phyloP scores from a whole-genome alignment of 352 stramenopile species.

The Globisporangium alternatum region DNA sequence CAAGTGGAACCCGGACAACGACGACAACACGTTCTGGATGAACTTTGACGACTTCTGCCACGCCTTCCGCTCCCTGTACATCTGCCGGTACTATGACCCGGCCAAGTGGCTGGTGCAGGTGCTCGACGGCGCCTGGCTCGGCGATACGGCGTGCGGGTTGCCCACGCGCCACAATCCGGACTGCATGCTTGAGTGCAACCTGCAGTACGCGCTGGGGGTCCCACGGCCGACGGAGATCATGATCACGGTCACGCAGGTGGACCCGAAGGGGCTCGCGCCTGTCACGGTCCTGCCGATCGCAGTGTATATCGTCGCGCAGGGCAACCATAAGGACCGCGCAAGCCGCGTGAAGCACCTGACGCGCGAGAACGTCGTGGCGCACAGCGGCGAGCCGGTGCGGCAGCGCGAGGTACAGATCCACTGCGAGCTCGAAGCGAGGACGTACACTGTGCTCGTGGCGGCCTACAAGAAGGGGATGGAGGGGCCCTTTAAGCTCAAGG shows the following conservation, averaged over 20 bases:
- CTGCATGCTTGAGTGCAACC: slow-evolving; percentile 85
- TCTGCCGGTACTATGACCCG: slow-evolving; percentile 92
- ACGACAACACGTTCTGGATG: slow-evolving; percentile 95
- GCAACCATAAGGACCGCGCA: slow-evolving; percentile 48
- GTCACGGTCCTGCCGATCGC: slow-evolving; percentile 65
- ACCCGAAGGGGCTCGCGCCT: slow-evolving; percentile 54
- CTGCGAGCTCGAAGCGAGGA: slow-evolving; percentile 65
- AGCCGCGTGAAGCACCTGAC: slow-evolving; percentile 56
- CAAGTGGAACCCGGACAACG: slow-evolving; percentile 46
- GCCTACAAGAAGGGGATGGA: slow-evolving; percentile 90
- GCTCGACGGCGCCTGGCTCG: slow-evolving; percentile 52
- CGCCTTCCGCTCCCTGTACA: slow-evolving; percentile 89
- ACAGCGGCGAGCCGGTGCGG: slow-evolving; percentile 70
- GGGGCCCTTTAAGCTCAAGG: slow-evolving; percentile 81
- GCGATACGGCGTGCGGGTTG: slow-evolving; percentile 80
- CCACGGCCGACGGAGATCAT: slow-evolving; percentile 79
- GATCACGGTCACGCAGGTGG: slow-evolving; percentile 84
- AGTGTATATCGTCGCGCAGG: slow-evolving; percentile 65
- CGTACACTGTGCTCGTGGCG: slow-evolving; percentile 87
- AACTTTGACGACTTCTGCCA: slow-evolving; percentile 94
- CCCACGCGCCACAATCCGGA: slow-evolving; percentile 79
- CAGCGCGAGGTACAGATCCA: slow-evolving; percentile 76
- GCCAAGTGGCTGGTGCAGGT: slow-evolving; percentile 62
- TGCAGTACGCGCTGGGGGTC: slow-evolving; percentile 82
- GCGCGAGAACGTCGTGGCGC: slow-evolving; percentile 70